Conservation (phyloP, 139 green algal species). For the Picochlorum sp. region DNA sequence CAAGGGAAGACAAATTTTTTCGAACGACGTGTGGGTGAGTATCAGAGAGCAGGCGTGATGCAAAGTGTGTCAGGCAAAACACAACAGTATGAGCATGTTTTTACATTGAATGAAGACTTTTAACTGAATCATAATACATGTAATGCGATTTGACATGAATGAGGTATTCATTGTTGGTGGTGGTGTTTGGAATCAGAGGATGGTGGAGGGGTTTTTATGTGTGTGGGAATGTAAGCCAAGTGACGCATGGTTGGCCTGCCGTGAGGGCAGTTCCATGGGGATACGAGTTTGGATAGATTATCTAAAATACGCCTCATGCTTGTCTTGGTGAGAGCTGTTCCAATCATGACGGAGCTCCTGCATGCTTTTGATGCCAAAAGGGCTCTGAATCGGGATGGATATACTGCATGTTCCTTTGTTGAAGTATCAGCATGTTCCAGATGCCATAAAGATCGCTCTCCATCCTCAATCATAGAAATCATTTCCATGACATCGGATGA, state of each 20-base stretch:
- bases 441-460: constrained; percentile 3
- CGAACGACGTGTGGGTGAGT: constrained; percentile 74
- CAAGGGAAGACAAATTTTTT: constrained; percentile 85
- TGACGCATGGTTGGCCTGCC: constrained; percentile 95
- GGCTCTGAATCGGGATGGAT: constrained; percentile 51
- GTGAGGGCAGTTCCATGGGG: constrained; percentile 97
- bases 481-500: constrained; percentile 55
- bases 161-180: no score
- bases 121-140: not conserved
- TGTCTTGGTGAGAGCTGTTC: constrained; percentile 47
- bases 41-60: constrained; percentile 75
- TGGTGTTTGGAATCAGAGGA: no score
- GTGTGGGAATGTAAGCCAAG: constrained; percentile 52
- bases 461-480: constrained; percentile 29
- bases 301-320: constrained; percentile 65
- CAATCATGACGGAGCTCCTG: constrained; percentile 93
- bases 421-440: not conserved
- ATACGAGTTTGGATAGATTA: constrained; percentile 59
- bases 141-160: not conserved
- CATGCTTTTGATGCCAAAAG: constrained; percentile 91
- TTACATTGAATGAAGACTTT: constrained; percentile 7
- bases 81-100: constrained; percentile 6
- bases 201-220: no score
- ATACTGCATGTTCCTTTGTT: not conserved
- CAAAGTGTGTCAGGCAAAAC: constrained; percentile 16